These are phyloP conservation scores for Malassezia yamatoensis DNA, from an alignment of 1,284 basidiomycete genomes.

Conservation along the genomic window DNA sequence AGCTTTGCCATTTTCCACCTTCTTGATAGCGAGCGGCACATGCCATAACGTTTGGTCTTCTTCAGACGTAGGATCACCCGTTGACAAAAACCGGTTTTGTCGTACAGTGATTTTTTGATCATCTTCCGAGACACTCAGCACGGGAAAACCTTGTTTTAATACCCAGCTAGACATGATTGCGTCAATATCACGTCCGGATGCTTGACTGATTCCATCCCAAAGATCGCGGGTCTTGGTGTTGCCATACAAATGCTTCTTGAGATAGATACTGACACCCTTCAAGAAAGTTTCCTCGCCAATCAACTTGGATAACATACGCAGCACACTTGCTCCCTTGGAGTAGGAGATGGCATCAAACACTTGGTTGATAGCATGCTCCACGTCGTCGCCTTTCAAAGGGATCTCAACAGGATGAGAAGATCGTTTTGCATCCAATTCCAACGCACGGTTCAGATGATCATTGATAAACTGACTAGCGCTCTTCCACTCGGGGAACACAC, in stretches of 20 bases:
- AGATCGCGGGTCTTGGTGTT: slow-evolving; percentile 77
- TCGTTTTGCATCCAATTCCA: slow-evolving; percentile 71
- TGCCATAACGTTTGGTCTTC: slow-evolving; percentile 85
- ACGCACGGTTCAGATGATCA: slow-evolving; percentile 54
- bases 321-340: slow-evolving; percentile 55
- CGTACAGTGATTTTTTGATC: slow-evolving; percentile 51
- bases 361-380: slow-evolving; percentile 30
- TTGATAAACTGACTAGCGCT: slow-evolving; percentile 53
- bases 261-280: slow-evolving; percentile 61
- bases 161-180: slow-evolving; percentile 86
- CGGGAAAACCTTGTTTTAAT: slow-evolving; percentile 62
- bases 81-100: slow-evolving; percentile 84
- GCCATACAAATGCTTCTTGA: slow-evolving; percentile 68
- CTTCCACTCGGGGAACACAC: slow-evolving; percentile 52
- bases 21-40: slow-evolving; percentile 67
- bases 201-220: slow-evolving; percentile 74
- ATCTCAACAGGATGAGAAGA: slow-evolving; percentile 92
- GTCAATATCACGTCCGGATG: slow-evolving; percentile 66
- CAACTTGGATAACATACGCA: slow-evolving; percentile 70
- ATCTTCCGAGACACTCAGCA: slow-evolving; percentile 69
- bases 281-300: slow-evolving; percentile 67
- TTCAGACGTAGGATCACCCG: slow-evolving; percentile 57
- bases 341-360: slow-evolving; percentile 33
- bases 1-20: slow-evolving; percentile 56
- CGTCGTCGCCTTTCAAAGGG: slow-evolving; percentile 48